Percentiles rank a stretch among this genome's conserved stretches.
phyloP scores from a whole-genome alignment of 495 filamentous ascomycete genomes.

The Podospora pseudoanserina region DNA sequence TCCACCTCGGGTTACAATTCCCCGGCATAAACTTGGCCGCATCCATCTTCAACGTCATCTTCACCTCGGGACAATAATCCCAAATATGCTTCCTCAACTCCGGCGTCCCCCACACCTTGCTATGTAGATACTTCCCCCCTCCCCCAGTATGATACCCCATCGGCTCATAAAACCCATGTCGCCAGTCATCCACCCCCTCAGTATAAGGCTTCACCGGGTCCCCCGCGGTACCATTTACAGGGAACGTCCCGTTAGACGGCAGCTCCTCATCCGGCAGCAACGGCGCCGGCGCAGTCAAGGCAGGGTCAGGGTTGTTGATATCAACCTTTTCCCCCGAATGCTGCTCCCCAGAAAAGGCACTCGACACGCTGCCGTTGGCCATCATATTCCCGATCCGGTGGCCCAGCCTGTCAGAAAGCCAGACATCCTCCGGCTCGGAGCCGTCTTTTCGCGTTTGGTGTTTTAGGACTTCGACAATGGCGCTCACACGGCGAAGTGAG shows the following conservation, averaged over 20 bases:
- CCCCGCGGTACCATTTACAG: slow-evolving; percentile 4
- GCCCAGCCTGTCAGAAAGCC: slow-evolving; percentile 46
- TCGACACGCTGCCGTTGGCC: slow-evolving; percentile 43
- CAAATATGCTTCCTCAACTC: slow-evolving; percentile 43
- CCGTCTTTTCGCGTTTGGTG: slow-evolving; percentile 37
- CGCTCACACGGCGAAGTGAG: slow-evolving; percentile 44
- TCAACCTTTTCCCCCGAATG: slow-evolving; percentile 26
- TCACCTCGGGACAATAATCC: slow-evolving; percentile 52
- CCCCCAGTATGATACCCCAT: slow-evolving; percentile 54
- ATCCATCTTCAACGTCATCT: slow-evolving; percentile 51
- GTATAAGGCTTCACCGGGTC: slow-evolving; percentile 31
- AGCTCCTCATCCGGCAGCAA: not conserved
- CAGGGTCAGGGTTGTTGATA: slow-evolving; percentile 9
- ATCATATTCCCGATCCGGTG: slow-evolving; percentile 39
- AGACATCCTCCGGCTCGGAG: slow-evolving; percentile 47
- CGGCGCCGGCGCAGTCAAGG: not conserved
- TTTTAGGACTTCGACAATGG: slow-evolving; percentile 45
- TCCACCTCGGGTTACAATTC: slow-evolving; percentile 38
- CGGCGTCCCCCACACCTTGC: slow-evolving; percentile 41
- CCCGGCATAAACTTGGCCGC: slow-evolving; percentile 41
- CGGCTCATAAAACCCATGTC: slow-evolving; percentile 46
- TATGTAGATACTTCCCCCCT: slow-evolving; percentile 36
- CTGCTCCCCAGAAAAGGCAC: slow-evolving; percentile 46
- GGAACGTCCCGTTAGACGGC: not conserved
- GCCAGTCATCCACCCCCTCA: slow-evolving; percentile 41